Conservation (phyloP, 108 stramenopile genomes). For the Skeletonema tropicum region DNA sequence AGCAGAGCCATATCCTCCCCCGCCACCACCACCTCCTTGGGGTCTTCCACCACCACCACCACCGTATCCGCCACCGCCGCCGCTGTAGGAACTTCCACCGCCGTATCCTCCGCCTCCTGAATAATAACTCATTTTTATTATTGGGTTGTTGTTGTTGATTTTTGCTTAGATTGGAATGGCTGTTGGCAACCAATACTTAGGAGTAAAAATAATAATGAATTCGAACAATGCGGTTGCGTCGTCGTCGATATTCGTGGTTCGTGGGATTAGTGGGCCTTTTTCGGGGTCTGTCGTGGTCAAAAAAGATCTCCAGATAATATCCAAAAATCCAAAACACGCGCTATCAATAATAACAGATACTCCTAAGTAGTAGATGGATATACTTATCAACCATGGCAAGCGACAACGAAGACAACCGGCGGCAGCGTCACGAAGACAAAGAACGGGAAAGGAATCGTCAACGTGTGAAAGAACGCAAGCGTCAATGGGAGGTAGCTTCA, state of each 20-base stretch:
- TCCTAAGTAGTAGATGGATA: no score
- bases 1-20: background rate
- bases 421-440: conserved; percentile 30
- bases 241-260: background rate
- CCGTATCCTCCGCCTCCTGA: conserved; percentile 23
- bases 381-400: conserved; percentile 1
- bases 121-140: background rate
- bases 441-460: conserved; percentile 37
- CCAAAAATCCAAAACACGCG: no score
- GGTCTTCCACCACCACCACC: conserved; percentile 24
- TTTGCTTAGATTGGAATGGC: no score
- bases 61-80: conserved; percentile 37
- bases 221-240: no score
- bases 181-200: no score
- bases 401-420: conserved; percentile 33
- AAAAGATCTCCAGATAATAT: no score
- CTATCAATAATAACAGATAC: no score
- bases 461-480: conserved; percentile 31
- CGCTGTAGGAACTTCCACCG: background rate
- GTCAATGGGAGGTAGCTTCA: conserved; percentile 36
- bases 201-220: no score
- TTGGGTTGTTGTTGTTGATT: no score
- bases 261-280: no score
- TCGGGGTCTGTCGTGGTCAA: no score
- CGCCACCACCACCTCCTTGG: conserved; percentile 32